Conservation (phyloP, 2,329 filamentous ascomycete genomes). For the Sclerotinia minor region DNA sequence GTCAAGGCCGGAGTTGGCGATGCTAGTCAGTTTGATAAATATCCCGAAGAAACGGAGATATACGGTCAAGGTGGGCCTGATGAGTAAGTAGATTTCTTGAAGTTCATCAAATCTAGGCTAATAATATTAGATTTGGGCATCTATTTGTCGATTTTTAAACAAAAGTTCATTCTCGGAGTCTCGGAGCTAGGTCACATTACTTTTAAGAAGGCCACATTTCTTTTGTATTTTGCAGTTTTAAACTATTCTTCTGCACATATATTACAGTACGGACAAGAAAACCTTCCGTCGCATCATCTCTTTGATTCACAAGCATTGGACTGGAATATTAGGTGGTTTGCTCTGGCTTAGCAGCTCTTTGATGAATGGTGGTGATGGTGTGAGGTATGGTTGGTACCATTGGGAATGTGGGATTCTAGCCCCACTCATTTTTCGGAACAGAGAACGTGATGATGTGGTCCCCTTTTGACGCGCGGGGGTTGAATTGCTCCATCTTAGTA, state of each 20-base stretch:
- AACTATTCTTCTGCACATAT: constrained; percentile 33
- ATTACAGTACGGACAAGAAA: constrained; percentile 25
- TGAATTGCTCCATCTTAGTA: neutral
- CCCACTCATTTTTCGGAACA: constrained; percentile 1
- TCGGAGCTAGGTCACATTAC: neutral
- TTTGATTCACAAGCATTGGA: constrained; percentile 24
- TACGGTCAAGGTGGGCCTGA: constrained; percentile 80
- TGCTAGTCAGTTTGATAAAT: constrained; percentile 96
- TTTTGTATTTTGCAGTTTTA: constrained; percentile 25
- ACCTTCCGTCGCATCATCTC: constrained; percentile 25
- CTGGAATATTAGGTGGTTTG: constrained; percentile 19
- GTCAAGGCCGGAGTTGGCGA: constrained; percentile 93
- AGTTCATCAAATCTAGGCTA: constrained; percentile 37
- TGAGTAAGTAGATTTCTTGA: constrained; percentile 65
- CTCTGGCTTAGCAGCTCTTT: constrained; percentile 12
- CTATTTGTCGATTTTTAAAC: constrained; percentile 32
- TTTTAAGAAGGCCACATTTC: constrained; percentile 13
- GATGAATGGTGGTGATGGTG: constrained; percentile 16
- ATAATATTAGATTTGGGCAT: constrained; percentile 30
- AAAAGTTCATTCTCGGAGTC: constrained; percentile 14
- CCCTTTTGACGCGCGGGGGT: neutral
- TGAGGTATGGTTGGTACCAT: constrained; percentile 14
- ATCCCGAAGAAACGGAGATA: constrained; percentile 92
- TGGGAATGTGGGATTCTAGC: constrained; percentile 6
- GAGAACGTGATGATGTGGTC: neutral